Conservation (phyloP, 129 eudicot genomes). For the Flaveria ramosissima region DNA sequence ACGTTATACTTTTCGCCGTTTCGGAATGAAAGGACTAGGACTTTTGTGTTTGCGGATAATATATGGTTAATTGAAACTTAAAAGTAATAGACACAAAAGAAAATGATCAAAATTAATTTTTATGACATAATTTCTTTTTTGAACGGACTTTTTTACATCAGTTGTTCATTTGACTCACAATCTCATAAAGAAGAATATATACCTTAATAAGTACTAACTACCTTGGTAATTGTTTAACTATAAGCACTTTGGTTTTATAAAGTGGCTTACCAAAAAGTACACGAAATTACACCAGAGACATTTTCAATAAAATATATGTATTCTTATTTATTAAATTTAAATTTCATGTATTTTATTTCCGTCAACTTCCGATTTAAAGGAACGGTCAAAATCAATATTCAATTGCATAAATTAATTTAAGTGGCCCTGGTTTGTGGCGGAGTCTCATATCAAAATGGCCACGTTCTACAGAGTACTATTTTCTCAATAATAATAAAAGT, state of each 20-base stretch:
- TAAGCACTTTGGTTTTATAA: neutral
- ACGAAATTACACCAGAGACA: neutral
- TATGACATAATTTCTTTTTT: no score
- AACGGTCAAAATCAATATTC: neutral
- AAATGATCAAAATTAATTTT: no score
- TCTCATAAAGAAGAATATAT: no score
- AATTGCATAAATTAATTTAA: slow-evolving; percentile 11
- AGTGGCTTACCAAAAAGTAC: neutral
- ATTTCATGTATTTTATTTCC: neutral
- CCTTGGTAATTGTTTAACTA: no score
- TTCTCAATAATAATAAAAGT: neutral
- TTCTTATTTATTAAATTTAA: neutral
- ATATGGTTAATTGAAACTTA: no score
- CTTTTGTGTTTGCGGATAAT: no score
- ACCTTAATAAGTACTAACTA: no score
- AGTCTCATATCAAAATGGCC: neutral
- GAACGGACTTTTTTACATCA: no score
- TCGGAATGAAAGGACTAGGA: no score
- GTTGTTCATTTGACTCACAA: no score
- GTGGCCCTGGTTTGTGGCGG: slow-evolving; percentile 23
- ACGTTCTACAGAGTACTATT: neutral
- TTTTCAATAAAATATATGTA: neutral
- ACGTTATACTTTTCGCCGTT: neutral
- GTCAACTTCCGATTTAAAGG: slow-evolving; percentile 1
- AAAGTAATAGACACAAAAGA: no score